Conservation (phyloP, 805 yeast species). For the Priceomyces carsonii region DNA sequence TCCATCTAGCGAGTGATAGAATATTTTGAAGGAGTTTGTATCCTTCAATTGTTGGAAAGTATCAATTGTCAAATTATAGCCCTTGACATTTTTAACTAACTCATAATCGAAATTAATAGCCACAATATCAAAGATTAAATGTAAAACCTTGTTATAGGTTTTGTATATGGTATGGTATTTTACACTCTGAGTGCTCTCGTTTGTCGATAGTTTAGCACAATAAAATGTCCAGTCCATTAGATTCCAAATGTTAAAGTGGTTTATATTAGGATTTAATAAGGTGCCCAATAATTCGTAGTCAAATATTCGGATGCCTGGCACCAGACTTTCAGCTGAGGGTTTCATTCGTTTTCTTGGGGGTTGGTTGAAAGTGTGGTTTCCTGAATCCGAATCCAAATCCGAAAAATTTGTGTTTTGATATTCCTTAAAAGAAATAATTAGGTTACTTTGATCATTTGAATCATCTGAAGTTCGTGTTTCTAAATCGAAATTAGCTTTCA, state of each 20-base stretch:
- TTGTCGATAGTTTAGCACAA: constrained; percentile 30
- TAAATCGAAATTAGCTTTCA: no score
- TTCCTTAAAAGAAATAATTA: no score
- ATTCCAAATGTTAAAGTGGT: constrained; percentile 28
- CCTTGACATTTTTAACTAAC: constrained; percentile 1
- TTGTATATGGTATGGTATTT: constrained; percentile 24
- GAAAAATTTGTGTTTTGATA: no score
- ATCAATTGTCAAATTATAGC: not conserved
- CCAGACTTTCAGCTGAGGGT: no score
- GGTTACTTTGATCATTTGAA: no score
- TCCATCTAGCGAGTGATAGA: not conserved
- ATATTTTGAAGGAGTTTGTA: not conserved
- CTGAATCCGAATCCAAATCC: no score
- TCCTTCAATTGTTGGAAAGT: not conserved
- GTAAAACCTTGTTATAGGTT: constrained; percentile 20
- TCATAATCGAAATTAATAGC: constrained; percentile 13
- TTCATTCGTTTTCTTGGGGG: no score
- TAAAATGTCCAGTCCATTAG: constrained; percentile 36
- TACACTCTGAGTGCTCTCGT: constrained; percentile 19
- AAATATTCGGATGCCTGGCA: no score
- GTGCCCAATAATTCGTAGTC: constrained; percentile 30
- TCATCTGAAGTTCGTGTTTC: no score
- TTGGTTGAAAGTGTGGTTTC: no score
- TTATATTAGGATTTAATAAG: constrained; percentile 21
- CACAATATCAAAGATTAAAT: constrained; percentile 21